Base-by-base conservation (phyloP, 495 filamentous ascomycete genomes). In the Penicillium psychrofluorescens region DNA sequence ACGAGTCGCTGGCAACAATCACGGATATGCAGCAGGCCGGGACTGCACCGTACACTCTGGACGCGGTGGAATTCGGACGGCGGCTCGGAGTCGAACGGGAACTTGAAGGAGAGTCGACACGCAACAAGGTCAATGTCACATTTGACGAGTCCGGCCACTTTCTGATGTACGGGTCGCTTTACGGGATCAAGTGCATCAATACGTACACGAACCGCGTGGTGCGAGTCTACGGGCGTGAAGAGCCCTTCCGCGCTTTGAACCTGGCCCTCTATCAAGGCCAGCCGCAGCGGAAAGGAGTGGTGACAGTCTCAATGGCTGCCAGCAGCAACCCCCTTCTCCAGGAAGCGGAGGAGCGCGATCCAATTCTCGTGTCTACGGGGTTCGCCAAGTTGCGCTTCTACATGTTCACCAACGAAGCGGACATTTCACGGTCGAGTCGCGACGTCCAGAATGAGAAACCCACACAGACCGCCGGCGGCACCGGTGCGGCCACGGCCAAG, bases 121-220 rank as follows among this genome's bases (percentile, higher is more conserved):
- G 77, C 28, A 76, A 80, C 51, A 85, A 84, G 40, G 77, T 84
- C 47, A 95, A 94, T 56, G 79, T 96, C 38, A 80, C 87, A 34
- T 99, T 96, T 54, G 92, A 99, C 59, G 92, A 99, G 59, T 95
- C 90, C 1, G 88, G 91, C 11, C 77, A 97, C 59, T 97, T 97
- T 65, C 80, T 99, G 48, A 68, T 97, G 29, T 99, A 94, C 55
- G 94, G 92, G 36, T 95, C 89, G 9, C 79, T 97, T 28, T 70
- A 90, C 35, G 92, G 94, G 14, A 77, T 85, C 53, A 97, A 96
- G 62, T 88, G 95, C 32, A 74, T 99, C 58, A 99, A 99, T 64
- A 95, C 86, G 2, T 81, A 86, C 58, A 95, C 92, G 15, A 96
- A 97, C 67, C 78, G 84, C 31, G 81, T 95, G 2, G 81, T 95